These are phyloP conservation scores for Wickerhamomyces subpelliculosus DNA, from an alignment of 805 yeast species.

Conservation along the genomic window DNA sequence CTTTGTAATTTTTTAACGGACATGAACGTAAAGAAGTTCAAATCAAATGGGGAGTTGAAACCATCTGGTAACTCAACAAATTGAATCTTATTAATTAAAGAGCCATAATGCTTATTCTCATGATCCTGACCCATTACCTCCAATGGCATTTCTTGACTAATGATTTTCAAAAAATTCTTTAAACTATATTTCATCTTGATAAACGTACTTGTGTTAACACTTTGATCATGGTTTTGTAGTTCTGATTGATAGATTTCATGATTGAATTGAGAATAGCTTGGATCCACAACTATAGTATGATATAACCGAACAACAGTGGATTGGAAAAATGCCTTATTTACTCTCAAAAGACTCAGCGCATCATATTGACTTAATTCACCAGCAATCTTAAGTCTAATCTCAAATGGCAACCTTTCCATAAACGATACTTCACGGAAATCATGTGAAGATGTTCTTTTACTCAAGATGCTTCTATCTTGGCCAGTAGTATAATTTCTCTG, in stretches of 20 bases:
- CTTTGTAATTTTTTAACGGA: slow-evolving; percentile 23
- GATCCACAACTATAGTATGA: slow-evolving; percentile 21
- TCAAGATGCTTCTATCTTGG: background rate
- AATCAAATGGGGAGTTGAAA: slow-evolving; percentile 27
- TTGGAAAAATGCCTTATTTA: slow-evolving; percentile 24
- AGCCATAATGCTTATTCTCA: too few species aligned
- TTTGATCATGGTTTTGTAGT: slow-evolving; percentile 7
- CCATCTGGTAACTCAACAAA: slow-evolving; percentile 36
- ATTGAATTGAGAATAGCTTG: slow-evolving; percentile 31
- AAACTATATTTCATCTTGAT: slow-evolving; percentile 34
- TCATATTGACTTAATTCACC: slow-evolving; percentile 32
- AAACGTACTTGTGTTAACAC: slow-evolving; percentile 15
- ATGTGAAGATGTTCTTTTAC: too few species aligned
- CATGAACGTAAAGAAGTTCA: slow-evolving; percentile 20
- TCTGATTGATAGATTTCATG: slow-evolving; percentile 27
- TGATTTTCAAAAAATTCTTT: slow-evolving; percentile 26
- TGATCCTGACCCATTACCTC: too few species aligned
- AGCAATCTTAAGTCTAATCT: slow-evolving; percentile 27
- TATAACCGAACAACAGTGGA: slow-evolving; percentile 30
- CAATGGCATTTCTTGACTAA: slow-evolving; percentile 6
- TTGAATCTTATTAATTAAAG: slow-evolving; percentile 22
- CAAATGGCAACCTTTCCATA: slow-evolving; percentile 31
- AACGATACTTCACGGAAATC: too few species aligned
- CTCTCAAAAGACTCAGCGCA: slow-evolving; percentile 25
- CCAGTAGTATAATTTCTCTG: background rate